These are phyloP conservation scores for Cicer pinnatifidum DNA, from an alignment of 306 rosid species.

Conservation along the genomic window DNA sequence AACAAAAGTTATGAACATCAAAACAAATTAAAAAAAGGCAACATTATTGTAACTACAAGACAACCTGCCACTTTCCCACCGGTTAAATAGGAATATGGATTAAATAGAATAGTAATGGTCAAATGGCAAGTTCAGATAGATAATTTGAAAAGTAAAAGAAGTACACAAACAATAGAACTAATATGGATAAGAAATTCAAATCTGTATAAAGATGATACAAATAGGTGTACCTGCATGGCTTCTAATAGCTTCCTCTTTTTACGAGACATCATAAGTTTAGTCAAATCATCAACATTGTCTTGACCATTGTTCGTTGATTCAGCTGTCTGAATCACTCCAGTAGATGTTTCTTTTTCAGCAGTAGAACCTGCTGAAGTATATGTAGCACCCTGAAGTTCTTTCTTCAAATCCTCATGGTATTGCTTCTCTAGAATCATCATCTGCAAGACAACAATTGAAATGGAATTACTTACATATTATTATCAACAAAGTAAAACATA, in stretches of 20 bases:
- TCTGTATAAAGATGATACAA: too few relatives aligned
- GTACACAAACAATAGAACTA: background rate
- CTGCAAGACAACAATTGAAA: slow-evolving; percentile 62
- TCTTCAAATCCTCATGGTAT: slow-evolving; percentile 78
- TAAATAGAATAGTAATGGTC: too few relatives aligned
- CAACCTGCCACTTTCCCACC: too few relatives aligned
- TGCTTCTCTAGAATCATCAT: slow-evolving; percentile 70
- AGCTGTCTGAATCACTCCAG: slow-evolving; percentile 42
- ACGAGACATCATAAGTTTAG: slow-evolving; percentile 54
- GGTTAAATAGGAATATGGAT: too few relatives aligned
- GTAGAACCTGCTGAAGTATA: slow-evolving; percentile 49
- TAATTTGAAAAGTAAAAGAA: background rate
- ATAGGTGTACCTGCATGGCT: slow-evolving; percentile 69
- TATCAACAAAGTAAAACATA: background rate
- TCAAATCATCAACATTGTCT: slow-evolving; percentile 52
- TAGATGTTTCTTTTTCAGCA: slow-evolving; percentile 49
- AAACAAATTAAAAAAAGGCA: background rate
- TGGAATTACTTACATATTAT: background rate
- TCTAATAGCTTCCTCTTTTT: slow-evolving; percentile 62
- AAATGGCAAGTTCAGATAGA: too few relatives aligned
- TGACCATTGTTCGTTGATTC: slow-evolving; percentile 50
- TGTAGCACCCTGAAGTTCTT: slow-evolving; percentile 64
- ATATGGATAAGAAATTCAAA: background rate
- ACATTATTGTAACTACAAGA: background rate
- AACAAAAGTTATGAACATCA: background rate